A percentile compares a stretch with the other conserved stretches of the same genome.
These are phyloP conservation scores for Ustilago tritici DNA, from an alignment of 1,284 basidiomycete species.

Conservation along the genomic window DNA sequence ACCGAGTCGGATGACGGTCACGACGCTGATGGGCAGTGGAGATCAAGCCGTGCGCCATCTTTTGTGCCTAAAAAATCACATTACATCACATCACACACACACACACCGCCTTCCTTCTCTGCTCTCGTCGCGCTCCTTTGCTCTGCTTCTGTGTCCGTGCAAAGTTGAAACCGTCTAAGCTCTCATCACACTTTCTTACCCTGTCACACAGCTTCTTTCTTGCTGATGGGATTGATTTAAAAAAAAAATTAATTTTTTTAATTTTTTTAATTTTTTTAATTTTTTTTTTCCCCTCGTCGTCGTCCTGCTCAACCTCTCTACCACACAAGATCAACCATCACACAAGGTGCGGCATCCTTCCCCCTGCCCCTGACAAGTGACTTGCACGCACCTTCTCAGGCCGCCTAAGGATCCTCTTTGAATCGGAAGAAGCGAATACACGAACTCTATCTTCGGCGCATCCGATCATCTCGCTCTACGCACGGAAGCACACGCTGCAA, in stretches of 20 bases:
- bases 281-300: background rate
- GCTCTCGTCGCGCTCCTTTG: background rate
- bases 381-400: background rate
- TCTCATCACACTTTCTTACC: background rate
- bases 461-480: background rate
- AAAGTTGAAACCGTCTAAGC: background rate
- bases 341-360: background rate
- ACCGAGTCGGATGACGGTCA: constrained; percentile 10
- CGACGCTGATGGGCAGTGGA: constrained; percentile 4
- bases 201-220: background rate
- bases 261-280: background rate
- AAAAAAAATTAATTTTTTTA: too few species aligned
- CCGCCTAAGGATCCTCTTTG: background rate
- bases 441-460: background rate
- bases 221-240: constrained; percentile 4
- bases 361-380: background rate
- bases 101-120: background rate
- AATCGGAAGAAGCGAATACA: background rate
- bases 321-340: background rate
- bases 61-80: background rate
- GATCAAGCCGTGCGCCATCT: constrained; percentile 10
- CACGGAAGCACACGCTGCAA: background rate
- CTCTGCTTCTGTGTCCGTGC: background rate
- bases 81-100: background rate
- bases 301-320: background rate